Percentiles rank a stretch among this genome's conserved stretches.
phyloP scores from a whole-genome alignment of 352 stramenopile genomes.

The Phytopythium vexans region DNA sequence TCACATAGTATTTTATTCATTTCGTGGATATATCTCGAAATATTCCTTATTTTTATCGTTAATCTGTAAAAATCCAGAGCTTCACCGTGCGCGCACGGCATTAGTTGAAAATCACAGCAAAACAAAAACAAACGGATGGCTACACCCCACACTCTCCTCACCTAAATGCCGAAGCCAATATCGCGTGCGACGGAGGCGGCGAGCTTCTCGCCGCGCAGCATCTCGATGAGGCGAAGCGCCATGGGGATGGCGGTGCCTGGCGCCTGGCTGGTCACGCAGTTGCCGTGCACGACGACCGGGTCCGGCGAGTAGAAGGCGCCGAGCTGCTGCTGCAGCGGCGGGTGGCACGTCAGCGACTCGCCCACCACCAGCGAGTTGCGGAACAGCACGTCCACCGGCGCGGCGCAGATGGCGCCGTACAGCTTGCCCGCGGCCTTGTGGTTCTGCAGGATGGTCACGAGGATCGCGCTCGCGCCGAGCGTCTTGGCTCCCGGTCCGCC shows the following conservation, averaged over 20 bases:
- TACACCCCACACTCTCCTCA: too few species aligned
- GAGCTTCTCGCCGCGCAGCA: constrained; percentile 49
- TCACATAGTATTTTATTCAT: too few species aligned
- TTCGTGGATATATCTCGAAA: too few species aligned
- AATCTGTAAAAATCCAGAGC: too few species aligned
- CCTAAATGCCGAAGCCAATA: constrained; percentile 20
- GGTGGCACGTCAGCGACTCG: constrained; percentile 35
- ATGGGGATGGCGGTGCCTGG: constrained; percentile 54
- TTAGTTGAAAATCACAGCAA: too few species aligned
- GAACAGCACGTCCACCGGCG: constrained; percentile 47
- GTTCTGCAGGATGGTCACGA: constrained; percentile 44
- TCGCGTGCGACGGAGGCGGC: constrained; percentile 20
- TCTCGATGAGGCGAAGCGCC: constrained; percentile 52
- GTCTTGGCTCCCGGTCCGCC: constrained; percentile 49
- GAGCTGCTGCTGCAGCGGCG: constrained; percentile 26
- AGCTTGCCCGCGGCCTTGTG: constrained; percentile 49
- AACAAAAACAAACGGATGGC: too few species aligned
- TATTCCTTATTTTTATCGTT: too few species aligned
- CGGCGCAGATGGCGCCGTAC: constrained; percentile 54
- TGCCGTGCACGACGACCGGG: constrained; percentile 48
- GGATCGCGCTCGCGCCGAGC: constrained; percentile 33
- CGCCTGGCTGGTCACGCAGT: constrained; percentile 67
- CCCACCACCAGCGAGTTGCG: constrained; percentile 49
- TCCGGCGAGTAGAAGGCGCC: constrained; percentile 51
- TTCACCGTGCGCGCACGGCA: too few species aligned